Conservation (phyloP, 495 filamentous ascomycete species). For the Paragyromitra xinjiangensis region DNA sequence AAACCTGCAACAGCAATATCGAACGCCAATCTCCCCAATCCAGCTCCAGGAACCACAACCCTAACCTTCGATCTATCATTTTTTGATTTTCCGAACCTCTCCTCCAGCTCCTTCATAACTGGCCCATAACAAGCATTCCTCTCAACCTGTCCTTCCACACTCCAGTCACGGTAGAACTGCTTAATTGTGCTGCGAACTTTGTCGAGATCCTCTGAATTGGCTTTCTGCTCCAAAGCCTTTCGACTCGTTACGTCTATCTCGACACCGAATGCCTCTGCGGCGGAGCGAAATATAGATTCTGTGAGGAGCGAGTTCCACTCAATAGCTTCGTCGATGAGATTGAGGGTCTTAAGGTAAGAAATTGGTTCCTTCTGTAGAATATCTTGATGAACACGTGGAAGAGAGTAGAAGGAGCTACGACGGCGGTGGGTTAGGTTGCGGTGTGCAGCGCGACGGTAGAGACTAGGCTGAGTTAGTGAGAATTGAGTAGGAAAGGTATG, state of each 20-base stretch:
- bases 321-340: constrained; percentile 83
- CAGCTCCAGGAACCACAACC: constrained; percentile 88
- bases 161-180: constrained; percentile 97
- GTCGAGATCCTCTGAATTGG: constrained; percentile 77
- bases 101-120: constrained; percentile 69
- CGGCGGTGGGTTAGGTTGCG: constrained; percentile 87
- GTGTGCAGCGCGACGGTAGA: constrained; percentile 81
- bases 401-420: constrained; percentile 86
- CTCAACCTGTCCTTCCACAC: constrained; percentile 76
- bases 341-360: constrained; percentile 78
- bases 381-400: constrained; percentile 83
- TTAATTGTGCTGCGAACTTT: constrained; percentile 90
- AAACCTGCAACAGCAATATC: constrained; percentile 82
- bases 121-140: constrained; percentile 77
- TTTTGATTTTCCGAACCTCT: constrained; percentile 59
- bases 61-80: constrained; percentile 60
- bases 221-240: constrained; percentile 69
- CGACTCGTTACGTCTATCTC: constrained; percentile 16
- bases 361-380: constrained; percentile 82
- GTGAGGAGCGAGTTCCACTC: constrained; percentile 87
- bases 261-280: constrained; percentile 63
- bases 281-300: constrained; percentile 73
- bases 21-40: constrained; percentile 84
- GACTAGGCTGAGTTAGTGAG: constrained; percentile 16
- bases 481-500: background rate